Evolutionary conservation across 768 basidiomycete species (phyloP), one percentile per base, ranked within the genome.

Genomic region (Podaxis sp.): DNA sequence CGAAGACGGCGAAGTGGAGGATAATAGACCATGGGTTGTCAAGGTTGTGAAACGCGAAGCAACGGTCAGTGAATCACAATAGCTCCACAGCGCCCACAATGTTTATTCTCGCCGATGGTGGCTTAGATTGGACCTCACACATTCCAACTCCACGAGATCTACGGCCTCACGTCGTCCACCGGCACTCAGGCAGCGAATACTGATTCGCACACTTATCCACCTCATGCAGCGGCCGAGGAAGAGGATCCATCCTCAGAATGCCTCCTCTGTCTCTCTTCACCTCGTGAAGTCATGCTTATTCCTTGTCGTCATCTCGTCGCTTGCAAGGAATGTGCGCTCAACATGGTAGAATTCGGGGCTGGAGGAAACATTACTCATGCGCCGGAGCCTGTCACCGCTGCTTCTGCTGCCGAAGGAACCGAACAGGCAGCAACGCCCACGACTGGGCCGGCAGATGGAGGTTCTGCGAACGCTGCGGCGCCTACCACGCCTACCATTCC

Each of bases 281-380:
- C 94, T 1, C 84, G 93, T 53, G 93, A 96, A 70, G 95, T 98
- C 46, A 93, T 98, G 6, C 84, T 98, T 12, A 84, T 97, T 4
- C 95, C 95, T 0, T 98, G 95, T 73, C 80, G 95, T 52, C 95
- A 98, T 76, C 83, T 98, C 33, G 95, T 98, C 62, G 95, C 95
- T 4, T 98, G 95, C 78, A 89, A 91, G 69, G 95, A 96, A 51
- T 98, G 95, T 70, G 95, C 95, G 0, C 76, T 97, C 57, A 96
- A 96, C 71, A 98, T 98, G 95, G 89, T 98, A 54, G 95, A 98
- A 73, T 98, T 95, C 72, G 95, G 95, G 30, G 95, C 95, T 0
- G 95, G 95, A 2, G 95, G 95, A 2, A 88, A 82, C 53, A 90
- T 96, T 55, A 83, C 82, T n/a, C 87, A 91, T 56, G 68, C 76